Evolutionary conservation across 1,284 basidiomycete genomes (phyloP).

Genomic region (Vanrija sp.): DNA sequence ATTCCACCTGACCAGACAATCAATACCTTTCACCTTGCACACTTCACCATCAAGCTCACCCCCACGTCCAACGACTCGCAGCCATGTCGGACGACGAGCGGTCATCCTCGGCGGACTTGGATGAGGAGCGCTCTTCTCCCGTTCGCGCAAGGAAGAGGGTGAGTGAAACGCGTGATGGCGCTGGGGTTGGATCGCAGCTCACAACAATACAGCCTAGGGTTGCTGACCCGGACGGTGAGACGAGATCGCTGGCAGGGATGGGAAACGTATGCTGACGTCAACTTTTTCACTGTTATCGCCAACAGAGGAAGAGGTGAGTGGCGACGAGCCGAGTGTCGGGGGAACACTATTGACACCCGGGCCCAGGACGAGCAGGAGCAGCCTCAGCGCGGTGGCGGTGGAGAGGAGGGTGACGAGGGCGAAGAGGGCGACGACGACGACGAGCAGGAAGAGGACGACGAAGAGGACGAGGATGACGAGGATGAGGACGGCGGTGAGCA

Average conservation of each 20-base stretch:
- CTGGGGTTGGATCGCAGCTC: neutral
- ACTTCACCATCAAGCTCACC: no score
- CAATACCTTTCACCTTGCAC: no score
- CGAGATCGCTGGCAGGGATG: neutral
- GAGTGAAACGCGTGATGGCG: conserved; percentile 6
- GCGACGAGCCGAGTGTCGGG: neutral
- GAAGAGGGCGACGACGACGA: conserved; percentile 49
- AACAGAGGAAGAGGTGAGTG: conserved; percentile 25
- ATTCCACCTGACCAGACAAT: no score
- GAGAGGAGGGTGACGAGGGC: conserved; percentile 13
- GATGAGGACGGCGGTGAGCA: conserved; percentile 57
- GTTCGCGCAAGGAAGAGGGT: conserved; percentile 35
- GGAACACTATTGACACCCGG: neutral
- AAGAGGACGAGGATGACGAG: conserved; percentile 41
- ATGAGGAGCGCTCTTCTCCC: conserved; percentile 13
- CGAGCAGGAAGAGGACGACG: conserved; percentile 29
- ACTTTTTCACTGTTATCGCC: neutral
- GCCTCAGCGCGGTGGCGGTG: neutral
- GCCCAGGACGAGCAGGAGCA: conserved; percentile 14
- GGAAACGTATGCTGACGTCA: neutral
- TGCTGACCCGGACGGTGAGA: conserved; percentile 37
- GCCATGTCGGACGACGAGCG: conserved; percentile 33
- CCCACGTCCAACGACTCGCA: neutral
- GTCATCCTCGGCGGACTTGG: conserved; percentile 17
- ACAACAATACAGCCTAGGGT: conserved; percentile 27